phyloP scores from a whole-genome alignment of 371 early-diverging fungal species.

The Mortierella sp. region DNA sequence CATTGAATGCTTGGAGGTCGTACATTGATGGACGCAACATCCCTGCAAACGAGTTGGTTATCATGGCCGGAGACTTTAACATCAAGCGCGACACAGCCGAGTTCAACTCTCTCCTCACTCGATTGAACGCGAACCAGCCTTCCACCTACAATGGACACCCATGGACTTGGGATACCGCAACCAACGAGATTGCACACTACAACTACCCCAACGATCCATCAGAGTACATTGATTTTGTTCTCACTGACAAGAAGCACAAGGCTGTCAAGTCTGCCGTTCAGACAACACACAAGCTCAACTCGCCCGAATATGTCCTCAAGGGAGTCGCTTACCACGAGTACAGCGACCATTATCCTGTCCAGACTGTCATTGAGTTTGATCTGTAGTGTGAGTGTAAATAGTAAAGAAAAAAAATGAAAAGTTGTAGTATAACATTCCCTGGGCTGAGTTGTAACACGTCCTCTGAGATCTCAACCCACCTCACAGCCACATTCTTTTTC shows the following conservation, averaged over 20 bases:
- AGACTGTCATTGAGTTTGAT: constrained; percentile 13
- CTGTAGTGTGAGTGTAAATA: constrained; percentile 11
- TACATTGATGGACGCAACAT: constrained; percentile 43
- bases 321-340: constrained; percentile 35
- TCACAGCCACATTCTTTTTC: no score
- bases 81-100: constrained; percentile 23
- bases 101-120: constrained; percentile 27
- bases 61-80: constrained; percentile 51
- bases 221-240: constrained; percentile 46
- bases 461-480: no score
- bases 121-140: constrained; percentile 22
- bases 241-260: constrained; percentile 33
- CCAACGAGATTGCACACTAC: constrained; percentile 46
- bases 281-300: constrained; percentile 21
- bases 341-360: constrained; percentile 49
- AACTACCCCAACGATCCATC: constrained; percentile 33
- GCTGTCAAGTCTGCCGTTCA: constrained; percentile 23
- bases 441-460: no score
- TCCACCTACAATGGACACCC: constrained; percentile 19
- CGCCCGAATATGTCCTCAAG: constrained; percentile 30
- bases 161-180: constrained; percentile 39
- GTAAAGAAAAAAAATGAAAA: no score
- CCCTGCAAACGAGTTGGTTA: constrained; percentile 40
- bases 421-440: no score
- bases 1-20: constrained; percentile 22